Evolutionary conservation across 169 alveolate species (phyloP), one percentile per base, ranked within the genome.

Genomic region (Plasmodium berghei): DNA sequence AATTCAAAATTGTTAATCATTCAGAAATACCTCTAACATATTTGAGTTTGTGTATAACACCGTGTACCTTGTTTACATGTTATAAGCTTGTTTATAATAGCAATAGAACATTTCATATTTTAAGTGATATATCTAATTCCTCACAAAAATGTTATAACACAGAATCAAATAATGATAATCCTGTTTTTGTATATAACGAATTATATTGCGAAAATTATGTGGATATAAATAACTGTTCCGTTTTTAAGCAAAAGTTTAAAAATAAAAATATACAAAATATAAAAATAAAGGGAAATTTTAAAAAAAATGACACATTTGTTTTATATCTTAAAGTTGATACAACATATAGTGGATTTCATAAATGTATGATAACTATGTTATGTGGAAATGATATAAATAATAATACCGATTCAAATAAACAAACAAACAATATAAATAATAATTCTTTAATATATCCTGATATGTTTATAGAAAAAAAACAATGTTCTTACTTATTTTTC

Each of bases 211-310:
- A 77, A 20, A 71, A 77, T 45, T 34, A 24, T 20, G 55, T 77
- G 9, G 77, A 70, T 52, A 56, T 63, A 64, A 59, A 77, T 40
- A 77, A 64, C 18, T 63, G 52, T 49, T 34, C 42, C 6, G 89
- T 77, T 1, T 77, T 77, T 49, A 77, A 69, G 6, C 89, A 77
- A 64, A 77, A 77, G 22, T 77, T 77, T 77, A 77, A 64, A 22
- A 40, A 77, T 70, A 77, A 77, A 77, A 67, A 77, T 49, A 77
- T 77, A 28, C 89, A 77, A 46, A 49, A 64, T n/a, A 52, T 77
- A 26, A 77, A 63, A 34, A 77, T 77, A 24, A 77, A 59, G 6
- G 89, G 89, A 26, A 28, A 77, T 20, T 49, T 77, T 1, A 63
- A 40, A 28, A 34, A 34, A 28, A 34, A 77, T 24, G 89, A 77